Base-by-base conservation (phyloP, 2,329 filamentous ascomycete genomes). In the Penicillium sp. region DNA sequence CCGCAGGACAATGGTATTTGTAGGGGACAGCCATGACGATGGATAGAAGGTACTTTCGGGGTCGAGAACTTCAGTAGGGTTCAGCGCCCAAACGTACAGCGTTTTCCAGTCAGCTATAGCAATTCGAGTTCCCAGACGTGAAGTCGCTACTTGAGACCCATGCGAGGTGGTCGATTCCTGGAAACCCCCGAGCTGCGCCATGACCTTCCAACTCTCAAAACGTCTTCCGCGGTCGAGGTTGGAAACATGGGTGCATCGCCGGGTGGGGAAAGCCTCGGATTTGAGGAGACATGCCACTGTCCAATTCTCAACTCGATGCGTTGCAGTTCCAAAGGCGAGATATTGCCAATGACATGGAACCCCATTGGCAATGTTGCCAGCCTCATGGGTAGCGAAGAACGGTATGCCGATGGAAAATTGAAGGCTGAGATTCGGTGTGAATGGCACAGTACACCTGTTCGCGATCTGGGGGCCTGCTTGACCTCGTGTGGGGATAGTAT, bases 41-140 rank as follows among this genome's bases (percentile, higher is more conserved):
- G 68, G 72, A 52, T 76, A 77, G 40, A 70, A 72, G 6, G 60
- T 60, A 4, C 43, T 32, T 43, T 70, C 64, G 34, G 64, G 62
- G n/a, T 70, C 64, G 21, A 75, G 67, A 13, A 78, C 51, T 38
- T 62, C 68, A n/a, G 54, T 38, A 1, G 76, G 75, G 21, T 74
- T 62, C 45, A 78, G 32, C 3, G 71, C 62, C 72, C 75, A 78
- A 24, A 78, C 53, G 14, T 72, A 72, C 18, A 78, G 51, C 1
- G 65, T 65, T 46, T 77, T 73, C 75, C 75, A 78, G 41, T 72
- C 72, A 5, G 71, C 71, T 31, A 76, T 66, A 4, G 75, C 76
- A 45, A 78, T 63, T 4, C 75, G 68, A 32, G 72, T 75, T 9
- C 72, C 72, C 5, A 45, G 24, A 8, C 53, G 58, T 2, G 74